Evolutionary conservation across 1,284 basidiomycete species (phyloP), one percentile per base, ranked within the genome.

Genomic region (Xanthoconium separans): DNA sequence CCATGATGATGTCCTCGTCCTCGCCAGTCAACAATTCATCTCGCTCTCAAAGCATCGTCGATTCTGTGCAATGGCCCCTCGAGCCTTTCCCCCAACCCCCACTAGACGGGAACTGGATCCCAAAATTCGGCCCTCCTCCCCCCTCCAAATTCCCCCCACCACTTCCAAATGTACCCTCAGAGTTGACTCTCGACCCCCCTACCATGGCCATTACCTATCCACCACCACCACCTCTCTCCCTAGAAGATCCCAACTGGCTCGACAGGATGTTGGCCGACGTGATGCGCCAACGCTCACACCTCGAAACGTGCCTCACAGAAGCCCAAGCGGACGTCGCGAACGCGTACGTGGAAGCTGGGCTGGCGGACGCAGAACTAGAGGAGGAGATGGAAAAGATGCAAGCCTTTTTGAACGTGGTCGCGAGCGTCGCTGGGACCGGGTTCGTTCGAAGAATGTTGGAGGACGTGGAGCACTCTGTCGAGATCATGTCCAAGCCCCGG

Each of bases 61-160:
- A 47, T 22, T 4, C 53, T 6, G 54, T 50, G 36, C 47, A 58
- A 55, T 71, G 62, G 65, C 69, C 66, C 7, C 48, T 69, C 27
- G 65, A 68, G 20, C 58, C 29, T 7, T 68, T 71, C 36, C 66
- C 66, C 27, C 40, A 57, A 2, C 69, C 68, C 11, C 69, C 66
- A 16, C 20, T 2, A 0, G 66, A 70, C 6, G 65, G 65, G 11
- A 46, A 44, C 45, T 70, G 60, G 64, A 44, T 65, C 45, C 58
- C 60, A 1, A 63, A 58, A 51, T 53, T 30, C 20, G 63, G 29
- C 30, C 56, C 59, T n/a, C 58, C 52, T 33, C 56, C 56, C 11
- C 57, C 57, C 20, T 47, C 63, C 3, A 65, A 58, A 51, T 68
- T 62, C n/a, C 64, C 64, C 4, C 40, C 43, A 27, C 50, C 39